phyloP scores from a whole-genome alignment of 352 stramenopile genomes.

The Phytophthora fragariae region DNA sequence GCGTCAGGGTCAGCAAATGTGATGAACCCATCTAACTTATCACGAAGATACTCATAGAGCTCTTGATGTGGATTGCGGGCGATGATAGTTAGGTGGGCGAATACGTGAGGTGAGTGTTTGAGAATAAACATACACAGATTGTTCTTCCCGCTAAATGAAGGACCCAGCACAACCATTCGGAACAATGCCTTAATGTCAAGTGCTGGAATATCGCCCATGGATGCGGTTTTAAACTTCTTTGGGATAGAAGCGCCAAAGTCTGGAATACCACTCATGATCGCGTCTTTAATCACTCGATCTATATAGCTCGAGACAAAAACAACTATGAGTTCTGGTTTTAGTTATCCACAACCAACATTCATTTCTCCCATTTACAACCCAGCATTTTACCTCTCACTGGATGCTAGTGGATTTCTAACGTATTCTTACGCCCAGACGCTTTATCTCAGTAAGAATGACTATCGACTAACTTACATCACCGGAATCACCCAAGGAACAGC shows the following conservation, averaged over 20 bases:
- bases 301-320: neutral
- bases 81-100: too few relatives aligned
- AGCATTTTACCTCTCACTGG: neutral
- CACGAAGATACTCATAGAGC: neutral
- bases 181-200: too few relatives aligned
- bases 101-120: too few relatives aligned
- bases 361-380: neutral
- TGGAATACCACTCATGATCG: slow-evolving; percentile 2
- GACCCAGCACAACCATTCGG: too few relatives aligned
- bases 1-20: too few relatives aligned
- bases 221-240: neutral
- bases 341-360: neutral
- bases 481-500: neutral
- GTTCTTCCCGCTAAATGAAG: too few relatives aligned
- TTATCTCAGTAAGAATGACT: neutral
- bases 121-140: too few relatives aligned
- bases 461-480: neutral
- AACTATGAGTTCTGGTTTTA: neutral
- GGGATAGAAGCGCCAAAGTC: neutral
- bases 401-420: neutral
- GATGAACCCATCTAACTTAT: too few relatives aligned
- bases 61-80: too few relatives aligned
- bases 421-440: neutral
- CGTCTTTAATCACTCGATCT: too few relatives aligned
- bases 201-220: neutral